Evolutionary conservation across 2,329 filamentous ascomycete species (phyloP).

Genomic region (Trichoderma asperellum): DNA sequence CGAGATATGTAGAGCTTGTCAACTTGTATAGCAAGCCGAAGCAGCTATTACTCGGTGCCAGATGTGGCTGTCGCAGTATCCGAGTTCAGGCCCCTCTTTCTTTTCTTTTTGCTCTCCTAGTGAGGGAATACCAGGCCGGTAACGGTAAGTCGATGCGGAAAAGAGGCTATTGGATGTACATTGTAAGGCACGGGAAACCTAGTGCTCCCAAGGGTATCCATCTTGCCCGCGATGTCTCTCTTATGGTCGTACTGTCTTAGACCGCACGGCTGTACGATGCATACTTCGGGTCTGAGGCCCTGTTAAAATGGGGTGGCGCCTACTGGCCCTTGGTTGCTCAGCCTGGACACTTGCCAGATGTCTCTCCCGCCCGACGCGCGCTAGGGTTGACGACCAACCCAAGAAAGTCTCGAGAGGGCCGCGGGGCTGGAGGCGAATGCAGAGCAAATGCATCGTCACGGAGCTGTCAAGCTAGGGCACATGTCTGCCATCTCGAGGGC

Average conservation of each 20-base stretch:
- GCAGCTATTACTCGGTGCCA: not conserved
- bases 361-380: conserved; percentile 19
- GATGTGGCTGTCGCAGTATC: conserved; percentile 5
- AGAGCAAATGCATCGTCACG: conserved; percentile 7
- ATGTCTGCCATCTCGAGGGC: conserved; percentile 18
- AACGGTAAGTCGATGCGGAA: not conserved
- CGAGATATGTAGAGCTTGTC: not conserved
- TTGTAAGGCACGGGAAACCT: not conserved
- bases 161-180: not conserved
- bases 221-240: conserved; percentile 6
- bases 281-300: conserved; percentile 23
- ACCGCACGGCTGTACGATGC: conserved; percentile 22
- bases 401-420: not conserved
- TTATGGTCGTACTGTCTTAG: conserved; percentile 23
- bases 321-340: conserved; percentile 2
- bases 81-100: not conserved
- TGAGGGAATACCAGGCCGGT: not conserved
- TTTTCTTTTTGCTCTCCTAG: not conserved
- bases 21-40: not conserved
- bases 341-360: conserved; percentile 13
- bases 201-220: not conserved
- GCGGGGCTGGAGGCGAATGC: not conserved
- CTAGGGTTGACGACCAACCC: not conserved
- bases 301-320: conserved; percentile 15
- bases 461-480: conserved; percentile 20